Percentiles rank a stretch among this genome's conserved stretches.
Conservation (phyloP, 2,329 filamentous ascomycete genomes). For the Domatiomyces globalis region DNA sequence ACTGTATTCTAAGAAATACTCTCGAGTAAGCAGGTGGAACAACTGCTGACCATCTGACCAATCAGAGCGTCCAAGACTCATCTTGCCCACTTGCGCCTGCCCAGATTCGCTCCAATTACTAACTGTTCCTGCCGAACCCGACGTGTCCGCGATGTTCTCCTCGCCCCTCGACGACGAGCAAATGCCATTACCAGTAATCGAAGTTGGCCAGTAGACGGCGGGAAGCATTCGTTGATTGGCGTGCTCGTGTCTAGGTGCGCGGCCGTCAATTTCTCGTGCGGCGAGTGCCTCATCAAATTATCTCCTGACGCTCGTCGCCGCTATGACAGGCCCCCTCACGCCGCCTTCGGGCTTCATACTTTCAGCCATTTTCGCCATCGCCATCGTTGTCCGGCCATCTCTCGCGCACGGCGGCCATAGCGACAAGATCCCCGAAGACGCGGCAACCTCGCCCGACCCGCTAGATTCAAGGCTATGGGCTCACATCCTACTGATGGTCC, state of each 20-base stretch:
- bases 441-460: conserved; percentile 56
- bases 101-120: not conserved
- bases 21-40: no score
- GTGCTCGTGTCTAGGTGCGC: not conserved
- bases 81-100: not conserved
- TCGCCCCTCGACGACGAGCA: not conserved
- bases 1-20: no score
- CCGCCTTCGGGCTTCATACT: not conserved
- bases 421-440: conserved; percentile 51
- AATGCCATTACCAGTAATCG: not conserved
- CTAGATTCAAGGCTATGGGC: conserved; percentile 80
- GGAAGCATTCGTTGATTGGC: not conserved
- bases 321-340: not conserved
- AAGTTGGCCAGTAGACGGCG: not conserved
- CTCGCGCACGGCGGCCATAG: conserved; percentile 41
- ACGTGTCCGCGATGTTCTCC: not conserved
- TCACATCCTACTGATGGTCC: conserved; percentile 77
- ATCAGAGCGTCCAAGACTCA: not conserved
- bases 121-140: conserved; percentile 1
- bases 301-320: no score
- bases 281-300: no score
- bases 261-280: not conserved
- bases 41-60: not conserved
- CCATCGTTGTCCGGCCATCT: not conserved
- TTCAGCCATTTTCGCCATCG: not conserved